Base-by-base conservation (phyloP, 2,329 filamentous ascomycete genomes). In the Aureobasidium leucospermi region DNA sequence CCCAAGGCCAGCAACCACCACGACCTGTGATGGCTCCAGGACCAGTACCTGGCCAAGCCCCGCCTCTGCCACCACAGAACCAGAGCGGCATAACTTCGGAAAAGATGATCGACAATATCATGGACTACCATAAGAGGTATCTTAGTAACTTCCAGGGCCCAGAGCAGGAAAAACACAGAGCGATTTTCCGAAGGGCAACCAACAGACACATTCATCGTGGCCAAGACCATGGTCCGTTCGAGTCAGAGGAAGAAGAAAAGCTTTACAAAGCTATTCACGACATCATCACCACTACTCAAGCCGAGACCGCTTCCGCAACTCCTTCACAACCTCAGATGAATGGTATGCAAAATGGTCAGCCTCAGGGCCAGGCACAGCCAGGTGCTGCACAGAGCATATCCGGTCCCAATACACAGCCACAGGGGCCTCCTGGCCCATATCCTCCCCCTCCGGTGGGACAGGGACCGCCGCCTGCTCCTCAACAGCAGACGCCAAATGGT, bases 41-140 rank as follows among this genome's bases (percentile, higher is more conserved):
- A 29, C 39, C 32, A 19, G 19, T 41, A 28, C 36, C 56, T n/a
- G 46, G 41, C 13, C 46, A 49, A 13, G 32, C 31, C 7, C 19
- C 52, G 29, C 32, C 59, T 23, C 61, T 47, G 4, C 47, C 61
- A 6, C 62, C 61, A 6, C 62, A 60, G 34, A 61, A 60, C 9
- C 60, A 60, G 19, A 59, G 51, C n/a, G 60, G 60, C 6, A 61
- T 63, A 9, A 61, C 58, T n/a, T 60, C 48, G 16, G 60, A 60
- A 8, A 61, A 62, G 31, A 61, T 61, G 19, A 60, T 63, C 23
- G 60, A 61, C n/a, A 59, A 61, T n/a, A 63, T 63, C 41, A 62
- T 63, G 62, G 52, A 57, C 23, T 63, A 63, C 41, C 62, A 63
- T 38, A 60, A 62, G 32, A 31, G 23, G 10, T 63, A 62, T 34